Base-by-base conservation (phyloP, 768 basidiomycete genomes). In the Rhodotorula sphaerocarpa region DNA sequence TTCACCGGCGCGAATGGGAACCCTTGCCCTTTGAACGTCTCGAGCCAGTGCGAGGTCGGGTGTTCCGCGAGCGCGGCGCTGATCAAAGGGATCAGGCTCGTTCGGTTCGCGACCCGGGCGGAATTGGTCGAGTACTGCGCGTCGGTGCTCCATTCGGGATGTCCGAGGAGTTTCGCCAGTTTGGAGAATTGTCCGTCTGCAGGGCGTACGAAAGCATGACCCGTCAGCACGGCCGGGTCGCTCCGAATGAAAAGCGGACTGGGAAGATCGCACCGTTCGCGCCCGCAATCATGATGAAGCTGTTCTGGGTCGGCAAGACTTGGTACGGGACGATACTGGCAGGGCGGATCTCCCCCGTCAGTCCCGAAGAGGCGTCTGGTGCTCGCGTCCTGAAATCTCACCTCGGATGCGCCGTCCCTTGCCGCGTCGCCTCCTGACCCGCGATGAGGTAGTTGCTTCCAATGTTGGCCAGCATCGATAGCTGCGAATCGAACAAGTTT, bases 1-100 rank as follows among this genome's bases (percentile, higher is more conserved):
- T 95, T 95, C 77, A 96, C 93, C 23, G 92, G 92, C 34, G 87
- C 88, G 75, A 86, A 85, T 11, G 88, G 88, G 30, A 90, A 83
- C 85, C 90, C 91, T 36, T 85, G 77, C 9, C 90, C 92, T 45
- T 79, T 83, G 66, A 96, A 81, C 51, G 78, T 79, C 63, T 80
- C 75, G 48, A 92, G 78, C 92, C 91, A 95, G 66, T 87, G 76
- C 21, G 82, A 82, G 62, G 85, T 81, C 25, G 82, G 76, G 42
- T 82, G 76, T 72, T 80, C 76, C 74, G 77, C 77, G 59, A 93
- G 77, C 3, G 76, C 79, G 20, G 80, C 78, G 42, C 82, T 82
- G 69, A 96, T 87, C 50, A 86, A 80, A 45, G 79, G 67, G 33
- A 90, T 75, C 47, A 95, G 79, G 65, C 83, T 83, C 51, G 76